phyloP scores from a whole-genome alignment of 164 flowering plant genomes.

The Dillenia turbinata region DNA sequence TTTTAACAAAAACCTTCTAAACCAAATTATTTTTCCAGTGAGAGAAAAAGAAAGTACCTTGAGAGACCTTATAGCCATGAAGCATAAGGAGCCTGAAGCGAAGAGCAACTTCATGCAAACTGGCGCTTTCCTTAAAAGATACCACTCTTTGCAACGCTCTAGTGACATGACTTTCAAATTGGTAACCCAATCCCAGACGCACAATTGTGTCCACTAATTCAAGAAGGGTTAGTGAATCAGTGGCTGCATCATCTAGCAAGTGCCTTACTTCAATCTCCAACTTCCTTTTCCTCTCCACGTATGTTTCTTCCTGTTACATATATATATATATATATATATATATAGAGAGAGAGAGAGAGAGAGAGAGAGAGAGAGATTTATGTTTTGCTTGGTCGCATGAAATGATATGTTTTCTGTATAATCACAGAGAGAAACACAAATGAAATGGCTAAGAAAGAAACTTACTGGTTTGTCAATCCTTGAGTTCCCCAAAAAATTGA shows the following conservation, averaged over 20 bases:
- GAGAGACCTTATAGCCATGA: constrained; percentile 23
- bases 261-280: constrained; percentile 4
- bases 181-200: constrained; percentile 17
- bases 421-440: too few relatives aligned
- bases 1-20: not conserved
- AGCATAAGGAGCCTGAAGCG: constrained; percentile 30
- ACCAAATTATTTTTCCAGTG: not conserved
- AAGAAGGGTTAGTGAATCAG: constrained; percentile 5
- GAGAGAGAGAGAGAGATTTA: too few relatives aligned
- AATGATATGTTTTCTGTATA: too few relatives aligned
- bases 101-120: constrained; percentile 20
- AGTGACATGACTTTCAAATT: constrained; percentile 12
- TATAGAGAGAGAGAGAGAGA: too few relatives aligned
- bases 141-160: constrained; percentile 5
- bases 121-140: not conserved
- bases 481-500: too few relatives aligned
- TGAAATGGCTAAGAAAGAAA: too few relatives aligned
- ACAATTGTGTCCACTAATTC: constrained; percentile 18
- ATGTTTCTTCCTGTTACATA: too few relatives aligned
- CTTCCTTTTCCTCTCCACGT: too few relatives aligned
- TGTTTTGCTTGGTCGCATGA: too few relatives aligned
- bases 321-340: too few relatives aligned
- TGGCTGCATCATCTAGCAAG: constrained; percentile 5
- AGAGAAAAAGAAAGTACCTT: constrained; percentile 16
- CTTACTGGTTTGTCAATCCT: too few relatives aligned